Percentiles rank a stretch among this genome's conserved stretches.
Conservation (phyloP, 2,329 filamentous ascomycete species). For the Fusarium sp. region DNA sequence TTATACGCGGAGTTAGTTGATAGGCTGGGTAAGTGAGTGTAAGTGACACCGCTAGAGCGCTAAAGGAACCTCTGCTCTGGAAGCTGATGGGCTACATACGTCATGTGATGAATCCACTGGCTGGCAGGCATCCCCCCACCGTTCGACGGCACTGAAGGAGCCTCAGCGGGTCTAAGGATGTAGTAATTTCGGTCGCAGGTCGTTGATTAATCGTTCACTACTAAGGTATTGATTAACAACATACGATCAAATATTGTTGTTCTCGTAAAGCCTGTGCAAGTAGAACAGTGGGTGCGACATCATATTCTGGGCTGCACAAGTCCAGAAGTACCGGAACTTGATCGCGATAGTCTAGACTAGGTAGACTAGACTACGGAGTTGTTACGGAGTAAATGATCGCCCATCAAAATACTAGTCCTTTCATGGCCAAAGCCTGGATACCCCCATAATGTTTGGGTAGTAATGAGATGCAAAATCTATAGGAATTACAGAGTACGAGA, state of each 20-base stretch:
- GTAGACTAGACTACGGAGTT: too few relatives aligned
- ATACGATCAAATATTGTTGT: too few relatives aligned
- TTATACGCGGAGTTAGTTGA: conserved; percentile 43
- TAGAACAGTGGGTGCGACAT: background rate
- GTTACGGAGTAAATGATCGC: conserved; percentile 6
- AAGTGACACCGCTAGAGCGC: conserved; percentile 42
- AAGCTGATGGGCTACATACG: conserved; percentile 31
- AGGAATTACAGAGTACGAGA: too few relatives aligned
- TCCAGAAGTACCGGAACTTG: background rate
- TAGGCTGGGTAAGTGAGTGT: conserved; percentile 38
- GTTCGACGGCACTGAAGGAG: conserved; percentile 14
- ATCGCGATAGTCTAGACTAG: background rate
- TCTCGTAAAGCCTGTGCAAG: background rate
- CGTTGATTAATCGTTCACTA: too few relatives aligned
- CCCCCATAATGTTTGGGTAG: too few relatives aligned
- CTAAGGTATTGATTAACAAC: too few relatives aligned
- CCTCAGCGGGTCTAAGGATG: conserved; percentile 16
- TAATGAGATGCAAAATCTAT: too few relatives aligned
- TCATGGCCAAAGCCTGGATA: background rate
- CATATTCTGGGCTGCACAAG: too few relatives aligned
- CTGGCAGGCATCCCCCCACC: conserved; percentile 27
- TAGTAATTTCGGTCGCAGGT: background rate
- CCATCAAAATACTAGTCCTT: conserved; percentile 11
- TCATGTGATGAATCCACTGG: conserved; percentile 47
- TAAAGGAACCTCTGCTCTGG: conserved; percentile 12